Conservation (phyloP, 208 protist genomes). For the Naegleria fowleri region DNA sequence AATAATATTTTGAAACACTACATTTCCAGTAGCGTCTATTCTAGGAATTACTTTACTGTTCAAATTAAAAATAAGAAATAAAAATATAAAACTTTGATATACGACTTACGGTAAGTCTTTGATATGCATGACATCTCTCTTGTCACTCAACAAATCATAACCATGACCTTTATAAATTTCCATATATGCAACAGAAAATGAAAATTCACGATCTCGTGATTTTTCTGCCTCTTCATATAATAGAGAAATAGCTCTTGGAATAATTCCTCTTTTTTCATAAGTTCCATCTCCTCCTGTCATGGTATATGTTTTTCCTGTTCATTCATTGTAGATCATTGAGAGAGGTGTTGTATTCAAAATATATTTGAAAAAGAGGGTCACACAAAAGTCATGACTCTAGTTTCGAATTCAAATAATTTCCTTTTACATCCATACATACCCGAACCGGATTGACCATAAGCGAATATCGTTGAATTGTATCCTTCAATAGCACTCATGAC, state of each 20-base stretch:
- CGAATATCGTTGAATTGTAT: constrained; percentile 52
- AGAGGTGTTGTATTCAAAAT: too few species aligned
- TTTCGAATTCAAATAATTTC: too few species aligned
- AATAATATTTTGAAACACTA: not conserved
- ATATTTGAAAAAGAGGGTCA: too few species aligned
- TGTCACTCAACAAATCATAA: constrained; percentile 48
- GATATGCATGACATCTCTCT: constrained; percentile 35
- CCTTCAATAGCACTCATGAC: constrained; percentile 42
- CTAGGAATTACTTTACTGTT: constrained; percentile 3
- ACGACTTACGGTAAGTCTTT: constrained; percentile 43
- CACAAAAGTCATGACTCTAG: too few species aligned
- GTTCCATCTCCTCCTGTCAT: constrained; percentile 43
- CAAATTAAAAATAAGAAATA: not conserved
- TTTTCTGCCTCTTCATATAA: constrained; percentile 41
- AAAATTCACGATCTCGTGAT: constrained; percentile 26
- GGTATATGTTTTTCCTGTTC: constrained; percentile 49
- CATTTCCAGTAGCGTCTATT: constrained; percentile 20
- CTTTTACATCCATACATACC: too few species aligned
- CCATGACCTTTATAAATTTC: constrained; percentile 52
- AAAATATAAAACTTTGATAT: not conserved
- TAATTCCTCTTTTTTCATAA: constrained; percentile 48
- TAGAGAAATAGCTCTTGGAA: constrained; percentile 43
- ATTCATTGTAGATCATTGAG: too few species aligned
- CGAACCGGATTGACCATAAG: constrained; percentile 49
- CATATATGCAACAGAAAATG: constrained; percentile 43